Evolutionary conservation across 2,329 filamentous ascomycete genomes (phyloP).

Genomic region (Didymella lethalis): DNA sequence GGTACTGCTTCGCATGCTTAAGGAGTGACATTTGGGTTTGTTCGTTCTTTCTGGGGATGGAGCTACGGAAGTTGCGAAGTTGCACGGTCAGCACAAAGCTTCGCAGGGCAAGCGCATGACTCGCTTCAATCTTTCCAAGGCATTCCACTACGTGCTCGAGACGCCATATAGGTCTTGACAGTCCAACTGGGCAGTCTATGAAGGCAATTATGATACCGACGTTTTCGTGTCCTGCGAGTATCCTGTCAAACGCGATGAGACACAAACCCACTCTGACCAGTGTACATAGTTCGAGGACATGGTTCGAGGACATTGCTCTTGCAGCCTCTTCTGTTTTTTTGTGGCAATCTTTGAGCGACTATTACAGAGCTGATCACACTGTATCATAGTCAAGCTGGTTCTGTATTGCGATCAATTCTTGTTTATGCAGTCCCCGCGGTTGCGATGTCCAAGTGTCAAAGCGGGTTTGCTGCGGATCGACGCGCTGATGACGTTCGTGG

Average conservation of each 20-base stretch:
- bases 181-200: background rate
- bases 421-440: slow-evolving; percentile 11
- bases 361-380: background rate
- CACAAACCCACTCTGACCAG: background rate
- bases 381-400: background rate
- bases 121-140: background rate
- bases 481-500: slow-evolving; percentile 42
- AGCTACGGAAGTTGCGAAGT: slow-evolving; percentile 18
- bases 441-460: slow-evolving; percentile 11
- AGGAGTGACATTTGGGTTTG: slow-evolving; percentile 50
- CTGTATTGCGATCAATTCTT: slow-evolving; percentile 5
- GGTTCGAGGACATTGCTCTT: background rate
- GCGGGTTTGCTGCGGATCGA: slow-evolving; percentile 33
- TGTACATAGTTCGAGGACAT: background rate
- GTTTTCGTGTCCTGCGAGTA: background rate
- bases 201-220: background rate
- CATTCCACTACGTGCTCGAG: background rate
- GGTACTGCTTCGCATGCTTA: slow-evolving; percentile 46
- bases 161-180: background rate
- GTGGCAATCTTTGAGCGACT: background rate
- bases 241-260: background rate
- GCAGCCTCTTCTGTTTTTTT: too few relatives aligned
- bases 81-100: slow-evolving; percentile 13
- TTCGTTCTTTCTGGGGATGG: slow-evolving; percentile 26
- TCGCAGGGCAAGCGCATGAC: slow-evolving; percentile 6